Evolutionary conservation across 2,329 filamentous ascomycete species (phyloP), one percentile per base, ranked within the genome.

Genomic region (Cercospora berteroae): DNA sequence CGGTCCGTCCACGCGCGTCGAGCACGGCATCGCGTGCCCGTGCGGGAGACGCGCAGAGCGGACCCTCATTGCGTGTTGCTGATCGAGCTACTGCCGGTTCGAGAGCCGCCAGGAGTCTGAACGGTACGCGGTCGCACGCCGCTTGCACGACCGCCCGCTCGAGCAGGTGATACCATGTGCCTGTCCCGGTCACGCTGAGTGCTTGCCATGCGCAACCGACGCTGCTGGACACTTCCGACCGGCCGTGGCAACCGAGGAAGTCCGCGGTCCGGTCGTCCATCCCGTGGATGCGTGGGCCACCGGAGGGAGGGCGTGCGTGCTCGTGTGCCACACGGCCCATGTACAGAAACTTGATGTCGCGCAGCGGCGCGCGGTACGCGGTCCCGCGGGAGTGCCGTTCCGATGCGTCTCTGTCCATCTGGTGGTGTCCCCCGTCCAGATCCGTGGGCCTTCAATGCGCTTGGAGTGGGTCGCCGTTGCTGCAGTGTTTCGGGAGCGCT

Each of bases 321-420:
- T 42, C 62, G 58, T 58, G 59, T 65, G 42, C 36, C 42, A 59
- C 58, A 29, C 27, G 33, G 27, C n/a, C 29, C 44, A 50, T 58
- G 23, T 36, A 20, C 39, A 58, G 36, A 48, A 42, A 58, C 56
- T 52, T 36, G 25, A 61, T 65, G 62, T 64, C 58, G 66, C 61
- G 63, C 62, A 65, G 66, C 56, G 65, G 62, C 20, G 18, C 31
- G 62, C 56, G 66, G 31, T 63, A 59, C 33, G 60, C 39, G 65
- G 25, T 25, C 5, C 57, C 66, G 63, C 66, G 66, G 66, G 29
- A 62, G 59, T 27, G 5, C 8, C 57, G 31, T 62, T 39, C 66
- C 66, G 66, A 20, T 58, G 55, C 33, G 57, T 62, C 25, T 61
- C 52, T 18, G 58, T 67, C 66, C 59, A 64, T 59, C 61, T 65